A percentile compares a stretch with the other conserved stretches of the same genome.
Conservation (phyloP, 306 rosid species). For the Prosopis cineraria region DNA sequence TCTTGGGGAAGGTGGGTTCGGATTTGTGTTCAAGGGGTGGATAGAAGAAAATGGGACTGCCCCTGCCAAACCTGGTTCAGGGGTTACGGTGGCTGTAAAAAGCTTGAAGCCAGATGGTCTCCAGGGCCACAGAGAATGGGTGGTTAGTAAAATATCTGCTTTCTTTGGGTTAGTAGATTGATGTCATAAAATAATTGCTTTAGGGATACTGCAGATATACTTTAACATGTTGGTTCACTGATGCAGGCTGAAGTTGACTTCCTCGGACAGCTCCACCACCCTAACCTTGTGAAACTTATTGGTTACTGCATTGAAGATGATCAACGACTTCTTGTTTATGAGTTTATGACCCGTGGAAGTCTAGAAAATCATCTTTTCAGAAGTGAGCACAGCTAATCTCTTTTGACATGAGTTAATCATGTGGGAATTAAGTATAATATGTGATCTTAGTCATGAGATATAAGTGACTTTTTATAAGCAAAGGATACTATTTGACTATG, state of each 20-base stretch:
- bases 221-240: conserved; percentile 37
- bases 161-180: conserved; percentile 76
- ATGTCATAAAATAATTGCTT: conserved; percentile 41
- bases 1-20: conserved; percentile 98
- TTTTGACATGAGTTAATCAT: conserved; percentile 12
- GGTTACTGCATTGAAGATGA: conserved; percentile 95
- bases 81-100: conserved; percentile 91
- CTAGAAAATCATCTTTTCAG: conserved; percentile 96
- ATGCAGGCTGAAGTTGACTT: conserved; percentile 96
- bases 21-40: conserved; percentile 97
- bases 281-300: conserved; percentile 91
- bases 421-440: conserved; percentile 25
- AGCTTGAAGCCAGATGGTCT: conserved; percentile 96
- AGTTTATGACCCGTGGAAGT: conserved; percentile 97
- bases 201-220: conserved; percentile 34
- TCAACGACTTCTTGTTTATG: conserved; percentile 88
- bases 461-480: neutral
- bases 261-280: conserved; percentile 97
- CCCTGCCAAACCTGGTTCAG: conserved; percentile 94
- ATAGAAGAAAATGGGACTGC: conserved; percentile 96
- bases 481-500: conserved; percentile 8
- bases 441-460: neutral
- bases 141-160: conserved; percentile 90
- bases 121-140: conserved; percentile 99
- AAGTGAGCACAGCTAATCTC: conserved; percentile 58